Base-by-base conservation (phyloP, 2,329 filamentous ascomycete species). In the Claviceps sp. region DNA sequence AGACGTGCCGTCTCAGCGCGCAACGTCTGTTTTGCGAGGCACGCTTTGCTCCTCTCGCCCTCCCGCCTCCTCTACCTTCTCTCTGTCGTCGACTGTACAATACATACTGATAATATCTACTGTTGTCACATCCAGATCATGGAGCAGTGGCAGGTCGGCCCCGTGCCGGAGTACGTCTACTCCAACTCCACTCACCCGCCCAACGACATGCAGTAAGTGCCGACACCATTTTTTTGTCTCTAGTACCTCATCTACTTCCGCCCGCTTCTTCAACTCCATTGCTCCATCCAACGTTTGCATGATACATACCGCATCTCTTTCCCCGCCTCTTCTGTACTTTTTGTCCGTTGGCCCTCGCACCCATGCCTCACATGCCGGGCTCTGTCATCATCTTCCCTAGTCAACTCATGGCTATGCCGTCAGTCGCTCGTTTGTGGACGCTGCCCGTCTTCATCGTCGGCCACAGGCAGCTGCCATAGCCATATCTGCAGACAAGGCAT, bases 101-200 rank as follows among this genome's bases (percentile, higher is more conserved):
- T 34, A 34, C 30, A 65, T 52, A 56, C 60, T 61, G 59, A 59
- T 53, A 52, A 49, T 57, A 53, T 53, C 54, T 49, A 53, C 48
- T 55, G 52, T 55, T 53, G 55, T 54, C 56, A 55, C 56, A 55
- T 56, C 54, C 62, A 78, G 75, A 74, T 67, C 68, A 79, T 79
- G 76, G 74, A 79, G 70, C 75, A 78, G 68, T 79, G 76, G 76
- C 74, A 78, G 67, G 74, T 79, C 66, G 75, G 76, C 69, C 75
- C 76, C 60, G 72, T 79, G 68, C 76, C 76, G 69, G 75, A 78
- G 67, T 77, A 78, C 70, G 72, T 78, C 61, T 78, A 76, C 69
- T 68, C 72, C 64, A 75, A 72, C 67, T 70, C 70, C 66, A 69
- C 73, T 61, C 74, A 76, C 61, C 74, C 74, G 62, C 69, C 72